phyloP scores from a whole-genome alignment of 2,329 filamentous ascomycete genomes.

The Sporothrix dimorphospora region DNA sequence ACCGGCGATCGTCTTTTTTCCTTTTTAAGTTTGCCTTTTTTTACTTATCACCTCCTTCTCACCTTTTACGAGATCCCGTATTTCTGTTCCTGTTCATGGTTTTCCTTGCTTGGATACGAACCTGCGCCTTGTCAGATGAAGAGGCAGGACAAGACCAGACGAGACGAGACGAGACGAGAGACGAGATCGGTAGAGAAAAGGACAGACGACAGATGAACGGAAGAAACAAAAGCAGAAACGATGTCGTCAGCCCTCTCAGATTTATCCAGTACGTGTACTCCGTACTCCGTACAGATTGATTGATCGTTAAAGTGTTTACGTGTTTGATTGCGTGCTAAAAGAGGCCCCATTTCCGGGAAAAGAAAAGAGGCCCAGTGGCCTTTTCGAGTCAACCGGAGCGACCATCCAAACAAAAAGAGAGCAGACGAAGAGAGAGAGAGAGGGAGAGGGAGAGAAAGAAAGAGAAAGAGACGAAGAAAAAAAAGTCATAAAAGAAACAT shows the following conservation, averaged over 20 bases:
- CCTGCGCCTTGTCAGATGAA: neutral
- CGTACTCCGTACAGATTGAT: too few relatives aligned
- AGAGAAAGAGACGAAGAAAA: neutral
- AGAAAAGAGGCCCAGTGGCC: neutral
- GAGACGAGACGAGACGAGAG: neutral
- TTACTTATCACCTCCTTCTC: neutral
- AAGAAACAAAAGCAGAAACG: neutral
- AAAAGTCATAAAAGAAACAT: neutral
- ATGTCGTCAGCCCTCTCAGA: neutral
- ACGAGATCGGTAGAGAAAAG: neutral
- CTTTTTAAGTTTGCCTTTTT: neutral
- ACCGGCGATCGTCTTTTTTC: neutral
- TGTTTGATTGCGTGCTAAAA: neutral
- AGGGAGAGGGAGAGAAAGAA: neutral
- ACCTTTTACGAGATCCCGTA: neutral
- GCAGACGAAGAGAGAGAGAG: neutral
- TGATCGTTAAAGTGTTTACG: neutral
- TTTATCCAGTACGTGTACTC: constrained; percentile 2
- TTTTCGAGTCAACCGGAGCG: neutral
- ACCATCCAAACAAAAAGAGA: neutral
- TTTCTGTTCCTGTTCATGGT: neutral
- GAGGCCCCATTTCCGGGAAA: constrained; percentile 4
- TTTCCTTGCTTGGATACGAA: neutral
- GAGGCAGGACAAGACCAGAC: neutral
- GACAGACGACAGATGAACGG: neutral